Conservation (phyloP, 495 filamentous ascomycete species). For the Chaetomidium leptoderma region DNA sequence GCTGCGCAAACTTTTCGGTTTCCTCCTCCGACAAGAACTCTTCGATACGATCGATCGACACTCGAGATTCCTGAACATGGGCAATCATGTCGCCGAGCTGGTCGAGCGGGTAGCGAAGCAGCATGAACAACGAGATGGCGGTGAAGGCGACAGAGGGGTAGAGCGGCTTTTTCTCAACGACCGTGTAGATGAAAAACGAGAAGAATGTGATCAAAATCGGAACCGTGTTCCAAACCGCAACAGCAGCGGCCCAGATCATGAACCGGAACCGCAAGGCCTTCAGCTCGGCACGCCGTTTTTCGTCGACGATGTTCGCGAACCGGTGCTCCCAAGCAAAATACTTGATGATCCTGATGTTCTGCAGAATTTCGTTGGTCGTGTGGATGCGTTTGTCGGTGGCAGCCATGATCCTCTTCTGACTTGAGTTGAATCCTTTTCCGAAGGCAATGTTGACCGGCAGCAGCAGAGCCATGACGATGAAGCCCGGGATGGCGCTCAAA, state of each 20-base stretch:
- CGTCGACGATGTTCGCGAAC: conserved; percentile 79
- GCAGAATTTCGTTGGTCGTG: conserved; percentile 92
- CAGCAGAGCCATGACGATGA: conserved; percentile 84
- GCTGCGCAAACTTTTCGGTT: conserved; percentile 91
- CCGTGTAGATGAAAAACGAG: conserved; percentile 89
- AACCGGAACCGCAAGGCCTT: conserved; percentile 74
- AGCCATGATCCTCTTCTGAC: conserved; percentile 86
- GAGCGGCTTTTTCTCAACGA: conserved; percentile 82
- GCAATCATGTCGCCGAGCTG: conserved; percentile 99
- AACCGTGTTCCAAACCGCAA: conserved; percentile 93
- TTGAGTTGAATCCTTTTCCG: conserved; percentile 73
- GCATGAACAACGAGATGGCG: conserved; percentile 88
- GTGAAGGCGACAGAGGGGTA: conserved; percentile 95
- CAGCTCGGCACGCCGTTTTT: conserved; percentile 78
- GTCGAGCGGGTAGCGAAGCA: conserved; percentile 92
- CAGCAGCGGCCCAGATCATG: conserved; percentile 84
- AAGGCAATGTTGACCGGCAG: conserved; percentile 86
- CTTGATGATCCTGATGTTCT: conserved; percentile 99
- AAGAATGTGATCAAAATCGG: conserved; percentile 94
- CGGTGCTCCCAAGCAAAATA: conserved; percentile 98
- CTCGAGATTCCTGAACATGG: conserved; percentile 95
- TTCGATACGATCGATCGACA: conserved; percentile 94
- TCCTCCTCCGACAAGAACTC: conserved; percentile 93
- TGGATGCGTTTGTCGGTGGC: conserved; percentile 96
- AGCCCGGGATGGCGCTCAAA: conserved; percentile 87